A percentile compares a stretch with the other conserved stretches of the same genome.
Evolutionary conservation across 2,329 filamentous ascomycete species (phyloP).

Genomic region (Colletotrichum tabaci): DNA sequence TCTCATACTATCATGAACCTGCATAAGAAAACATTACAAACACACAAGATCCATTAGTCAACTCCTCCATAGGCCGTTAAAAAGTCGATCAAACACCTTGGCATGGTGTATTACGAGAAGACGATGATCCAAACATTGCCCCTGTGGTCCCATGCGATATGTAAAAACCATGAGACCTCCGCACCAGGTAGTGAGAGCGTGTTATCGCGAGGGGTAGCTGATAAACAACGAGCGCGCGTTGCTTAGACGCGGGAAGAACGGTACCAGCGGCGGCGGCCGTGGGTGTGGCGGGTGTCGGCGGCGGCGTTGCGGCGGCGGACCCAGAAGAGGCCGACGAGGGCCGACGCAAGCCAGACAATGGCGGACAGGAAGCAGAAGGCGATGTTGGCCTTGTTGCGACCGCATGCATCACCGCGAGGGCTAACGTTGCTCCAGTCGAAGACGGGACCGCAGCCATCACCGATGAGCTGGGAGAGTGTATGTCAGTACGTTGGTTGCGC

Average conservation of each 20-base stretch:
- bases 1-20: conserved; percentile 7
- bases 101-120: background rate
- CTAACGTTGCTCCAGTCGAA: conserved; percentile 73
- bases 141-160: background rate
- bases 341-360: conserved; percentile 78
- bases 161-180: background rate
- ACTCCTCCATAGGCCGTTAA: background rate
- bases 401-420: conserved; percentile 67
- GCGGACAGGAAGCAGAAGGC: conserved; percentile 82
- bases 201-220: background rate
- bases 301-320: conserved; percentile 57
- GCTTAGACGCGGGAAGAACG: conserved; percentile 59
- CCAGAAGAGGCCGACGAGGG: conserved; percentile 71
- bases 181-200: background rate
- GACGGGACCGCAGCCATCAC: conserved; percentile 66
- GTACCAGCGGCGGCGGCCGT: conserved; percentile 59
- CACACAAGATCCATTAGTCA: background rate
- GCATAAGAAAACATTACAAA: background rate
- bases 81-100: background rate
- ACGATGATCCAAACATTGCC: background rate
- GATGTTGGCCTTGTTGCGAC: conserved; percentile 78
- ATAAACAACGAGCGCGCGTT: background rate
- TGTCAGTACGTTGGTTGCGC: background rate
- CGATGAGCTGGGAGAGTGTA: conserved; percentile 53
- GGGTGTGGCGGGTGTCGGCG: conserved; percentile 46